phyloP scores from a whole-genome alignment of 768 basidiomycete genomes.

The Russula ochroleuca region DNA sequence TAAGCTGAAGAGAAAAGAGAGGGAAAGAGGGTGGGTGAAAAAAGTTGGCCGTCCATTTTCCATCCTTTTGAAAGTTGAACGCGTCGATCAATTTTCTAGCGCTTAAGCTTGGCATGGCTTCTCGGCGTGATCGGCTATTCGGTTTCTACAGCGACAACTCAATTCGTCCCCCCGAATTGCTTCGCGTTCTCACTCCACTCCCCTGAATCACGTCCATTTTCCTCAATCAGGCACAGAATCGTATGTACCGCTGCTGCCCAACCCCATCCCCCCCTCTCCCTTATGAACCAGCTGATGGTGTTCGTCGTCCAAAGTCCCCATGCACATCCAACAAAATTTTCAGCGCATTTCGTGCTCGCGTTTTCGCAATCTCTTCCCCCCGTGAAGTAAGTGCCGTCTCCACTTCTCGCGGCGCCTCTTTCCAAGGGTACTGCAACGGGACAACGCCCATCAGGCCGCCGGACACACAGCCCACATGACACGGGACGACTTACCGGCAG shows the following conservation, averaged over 20 bases:
- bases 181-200: not conserved
- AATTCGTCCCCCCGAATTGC: constrained; percentile 1
- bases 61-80: not conserved
- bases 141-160: constrained; percentile 6
- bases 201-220: not conserved
- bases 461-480: constrained; percentile 1
- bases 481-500: constrained; percentile 22
- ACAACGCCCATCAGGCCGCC: constrained; percentile 22
- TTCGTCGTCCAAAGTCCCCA: constrained; percentile 57
- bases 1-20: constrained; percentile 38
- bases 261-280: not conserved
- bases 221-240: not conserved
- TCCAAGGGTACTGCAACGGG: constrained; percentile 71
- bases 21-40: constrained; percentile 13
- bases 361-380: constrained; percentile 78
- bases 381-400: constrained; percentile 67
- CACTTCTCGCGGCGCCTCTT: constrained; percentile 58
- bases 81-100: not conserved
- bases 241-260: not conserved
- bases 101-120: not conserved
- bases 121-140: not conserved
- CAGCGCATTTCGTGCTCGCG: constrained; percentile 91
- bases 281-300: constrained; percentile 5
- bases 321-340: constrained; percentile 87
- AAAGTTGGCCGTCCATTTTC: not conserved